Evolutionary conservation across 192 early-diverging fungal species (phyloP).

Genomic region (Rhizoclosmatium globosum): DNA sequence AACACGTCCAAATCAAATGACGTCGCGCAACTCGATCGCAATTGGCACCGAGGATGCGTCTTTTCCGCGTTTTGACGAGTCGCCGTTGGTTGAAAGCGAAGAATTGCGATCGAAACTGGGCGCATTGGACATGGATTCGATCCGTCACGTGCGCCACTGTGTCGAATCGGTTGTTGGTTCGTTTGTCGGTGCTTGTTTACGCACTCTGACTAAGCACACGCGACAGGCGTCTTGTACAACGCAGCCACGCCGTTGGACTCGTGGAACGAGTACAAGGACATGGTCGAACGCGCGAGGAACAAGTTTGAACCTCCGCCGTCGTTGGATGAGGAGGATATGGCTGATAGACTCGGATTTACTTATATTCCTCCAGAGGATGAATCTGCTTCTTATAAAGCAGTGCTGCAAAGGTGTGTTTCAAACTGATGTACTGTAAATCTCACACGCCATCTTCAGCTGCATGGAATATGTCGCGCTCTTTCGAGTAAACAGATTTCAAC

Average conservation of each 20-base stretch:
- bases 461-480: slow-evolving; percentile 43
- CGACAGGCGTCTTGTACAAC: slow-evolving; percentile 20
- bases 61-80: neutral
- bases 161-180: slow-evolving; percentile 13
- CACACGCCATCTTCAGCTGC: slow-evolving; percentile 6
- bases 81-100: neutral
- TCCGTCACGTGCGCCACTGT: slow-evolving; percentile 8
- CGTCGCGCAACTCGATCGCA: no score
- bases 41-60: no score
- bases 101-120: neutral
- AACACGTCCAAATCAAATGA: neutral
- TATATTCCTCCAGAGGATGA: neutral
- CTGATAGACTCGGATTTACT: neutral
- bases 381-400: neutral
- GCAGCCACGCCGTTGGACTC: slow-evolving; percentile 26
- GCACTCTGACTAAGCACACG: no score
- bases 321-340: neutral
- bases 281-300: slow-evolving; percentile 10
- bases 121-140: slow-evolving; percentile 16
- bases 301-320: slow-evolving; percentile 1
- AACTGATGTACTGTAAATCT: no score
- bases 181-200: no score
- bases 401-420: neutral
- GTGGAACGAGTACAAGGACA: slow-evolving; percentile 7
- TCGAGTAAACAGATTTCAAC: slow-evolving; percentile 33